Evolutionary conservation across 2,329 filamentous ascomycete genomes (phyloP), one percentile per base, ranked within the genome.

Genomic region (Botrytis tulipae): DNA sequence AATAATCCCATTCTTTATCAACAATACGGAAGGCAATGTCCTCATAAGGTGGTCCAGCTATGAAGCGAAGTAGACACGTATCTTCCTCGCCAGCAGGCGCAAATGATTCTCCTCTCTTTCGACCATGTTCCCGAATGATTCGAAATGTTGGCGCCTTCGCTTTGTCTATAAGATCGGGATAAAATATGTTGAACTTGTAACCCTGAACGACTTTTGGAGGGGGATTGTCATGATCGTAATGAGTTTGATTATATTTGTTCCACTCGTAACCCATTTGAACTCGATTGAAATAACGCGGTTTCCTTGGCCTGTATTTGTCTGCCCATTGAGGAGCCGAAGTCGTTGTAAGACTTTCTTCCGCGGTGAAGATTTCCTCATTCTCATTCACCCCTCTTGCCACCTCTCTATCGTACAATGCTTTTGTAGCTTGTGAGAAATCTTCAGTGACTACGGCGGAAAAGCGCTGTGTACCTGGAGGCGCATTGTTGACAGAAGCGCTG

Each of bases 221-320:
- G 3, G 96, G 96, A 80, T 98, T 98, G 81, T 98, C 95, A 82
- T 98, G 94, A 82, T 98, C 96, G 84, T 99, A 99, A 83, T 99
- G 96, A 20, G 96, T 99, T 84, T 99, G 96, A 81, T 99, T 99
- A 87, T 99, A 99, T 83, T 99, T 99, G 86, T 99, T 99, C 96
- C 96, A 99, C 83, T 99, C 96, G 82, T 98, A 99, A 71, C 96
- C 96, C 93, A 98, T 98, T 83, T 97, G 95, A 65, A 98, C 95
- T 59, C 96, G 92, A 81, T 98, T 98, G 87, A 99, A 99, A 84
- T 98, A 98, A 74, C 92, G 90, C 20, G 96, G 96, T 83, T 98
- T 99, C 76, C 96, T 89, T 12, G 95, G 94, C 57, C 92, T 89
- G 82, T 97, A 92, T 83, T 95, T 94, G 80, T 90, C 90, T 9